Conservation (phyloP, 2,329 filamentous ascomycete species). For the Ophiostoma populinum region DNA sequence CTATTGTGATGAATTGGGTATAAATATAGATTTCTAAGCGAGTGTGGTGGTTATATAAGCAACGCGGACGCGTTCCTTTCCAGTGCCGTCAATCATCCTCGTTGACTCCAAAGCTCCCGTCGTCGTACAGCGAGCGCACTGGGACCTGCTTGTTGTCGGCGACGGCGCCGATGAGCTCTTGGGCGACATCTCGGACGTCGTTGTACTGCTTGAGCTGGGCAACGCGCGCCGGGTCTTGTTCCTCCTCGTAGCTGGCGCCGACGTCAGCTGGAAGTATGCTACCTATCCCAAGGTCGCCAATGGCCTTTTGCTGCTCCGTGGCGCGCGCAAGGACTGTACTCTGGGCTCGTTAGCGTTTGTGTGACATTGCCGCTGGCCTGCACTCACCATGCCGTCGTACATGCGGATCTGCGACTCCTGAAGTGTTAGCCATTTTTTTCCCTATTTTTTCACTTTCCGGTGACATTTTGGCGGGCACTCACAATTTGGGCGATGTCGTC, state of each 20-base stretch:
- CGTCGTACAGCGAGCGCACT: slow-evolving; percentile 17
- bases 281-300: not conserved
- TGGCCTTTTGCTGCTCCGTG: not conserved
- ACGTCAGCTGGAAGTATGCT: not conserved
- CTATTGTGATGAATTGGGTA: not conserved
- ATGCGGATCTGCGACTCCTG: slow-evolving; percentile 1
- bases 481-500: not conserved
- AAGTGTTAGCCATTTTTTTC: too few species aligned
- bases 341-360: not conserved
- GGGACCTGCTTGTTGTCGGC: slow-evolving; percentile 20
- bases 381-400: slow-evolving; percentile 6
- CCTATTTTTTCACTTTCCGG: not conserved
- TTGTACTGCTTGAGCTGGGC: slow-evolving; percentile 19
- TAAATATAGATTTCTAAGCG: not conserved
- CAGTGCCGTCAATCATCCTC: slow-evolving; percentile 6
- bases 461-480: not conserved
- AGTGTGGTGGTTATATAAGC: not conserved
- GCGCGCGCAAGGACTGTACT: slow-evolving; percentile 5
- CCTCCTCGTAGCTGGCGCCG: too few species aligned
- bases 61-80: not conserved
- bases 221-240: slow-evolving; percentile 12
- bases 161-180: slow-evolving; percentile 22
- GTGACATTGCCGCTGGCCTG: not conserved
- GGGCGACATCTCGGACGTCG: slow-evolving; percentile 21
- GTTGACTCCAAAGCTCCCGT: slow-evolving; percentile 17